These are phyloP conservation scores for Fraxinus sp. DNA, from an alignment of 305 asterid species.

Conservation along the genomic window DNA sequence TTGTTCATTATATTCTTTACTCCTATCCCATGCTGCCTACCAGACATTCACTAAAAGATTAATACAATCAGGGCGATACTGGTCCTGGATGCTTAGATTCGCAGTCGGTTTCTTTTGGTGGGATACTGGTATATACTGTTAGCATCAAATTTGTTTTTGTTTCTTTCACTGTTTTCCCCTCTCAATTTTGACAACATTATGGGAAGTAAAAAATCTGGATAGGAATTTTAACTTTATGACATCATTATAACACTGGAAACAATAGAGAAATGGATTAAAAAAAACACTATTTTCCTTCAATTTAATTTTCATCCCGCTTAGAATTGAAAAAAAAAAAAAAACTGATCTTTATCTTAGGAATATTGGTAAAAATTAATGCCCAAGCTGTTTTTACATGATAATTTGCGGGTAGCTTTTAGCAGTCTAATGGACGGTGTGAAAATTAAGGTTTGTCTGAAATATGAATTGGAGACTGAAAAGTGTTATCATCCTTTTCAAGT, in stretches of 20 bases:
- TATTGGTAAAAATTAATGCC: not conserved
- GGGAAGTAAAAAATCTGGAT: not conserved
- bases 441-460: not conserved
- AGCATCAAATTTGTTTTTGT: not conserved
- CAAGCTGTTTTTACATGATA: not conserved
- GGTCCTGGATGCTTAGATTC: not conserved
- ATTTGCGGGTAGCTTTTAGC: not conserved
- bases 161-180: not conserved
- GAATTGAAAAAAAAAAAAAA: not conserved
- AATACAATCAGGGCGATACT: not conserved
- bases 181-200: not conserved
- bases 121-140: not conserved
- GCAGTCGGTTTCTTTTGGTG: not conserved
- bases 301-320: not conserved
- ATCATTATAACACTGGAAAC: not conserved
- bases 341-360: not conserved
- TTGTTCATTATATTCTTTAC: not conserved
- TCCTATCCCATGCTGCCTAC: not conserved
- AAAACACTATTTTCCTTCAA: not conserved
- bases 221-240: not conserved
- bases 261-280: not conserved
- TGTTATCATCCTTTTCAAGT: not conserved
- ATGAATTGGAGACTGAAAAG: not conserved
- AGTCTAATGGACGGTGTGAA: not conserved
- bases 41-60: not conserved